Conservation (phyloP, 148 eudicot genomes). For the Rhododendron williamsianum region DNA sequence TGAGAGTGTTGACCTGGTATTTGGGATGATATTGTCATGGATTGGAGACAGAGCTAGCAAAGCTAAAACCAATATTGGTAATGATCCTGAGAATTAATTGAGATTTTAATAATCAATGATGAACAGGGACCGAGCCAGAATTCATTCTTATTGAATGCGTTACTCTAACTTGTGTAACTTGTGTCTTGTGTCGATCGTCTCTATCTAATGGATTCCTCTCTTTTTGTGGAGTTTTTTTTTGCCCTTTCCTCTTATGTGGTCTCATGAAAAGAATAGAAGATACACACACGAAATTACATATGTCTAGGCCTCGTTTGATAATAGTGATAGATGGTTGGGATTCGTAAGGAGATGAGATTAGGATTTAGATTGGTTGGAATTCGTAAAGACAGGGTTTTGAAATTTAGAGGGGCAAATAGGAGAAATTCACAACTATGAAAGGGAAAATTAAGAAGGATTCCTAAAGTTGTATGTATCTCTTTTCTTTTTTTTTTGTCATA, state of each 20-base stretch:
- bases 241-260: not conserved
- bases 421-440: not conserved
- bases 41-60: constrained; percentile 29
- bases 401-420: not conserved
- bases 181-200: not conserved
- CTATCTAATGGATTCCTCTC: not conserved
- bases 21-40: constrained; percentile 32
- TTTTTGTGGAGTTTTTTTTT: not conserved
- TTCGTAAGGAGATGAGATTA: too few species aligned
- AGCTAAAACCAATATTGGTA: not conserved
- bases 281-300: too few species aligned
- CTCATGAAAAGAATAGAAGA: not conserved
- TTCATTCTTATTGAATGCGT: not conserved
- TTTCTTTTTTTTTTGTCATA: too few species aligned
- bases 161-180: not conserved
- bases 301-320: not conserved
- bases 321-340: too few species aligned
- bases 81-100: not conserved
- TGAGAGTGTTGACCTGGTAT: constrained; percentile 31
- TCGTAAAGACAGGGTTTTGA: not conserved
- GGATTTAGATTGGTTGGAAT: not conserved
- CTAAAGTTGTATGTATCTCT: not conserved
- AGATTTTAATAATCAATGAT: not conserved
- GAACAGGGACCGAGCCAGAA: not conserved
- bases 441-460: not conserved